Base-by-base conservation (phyloP, 306 rosid species). In the Chamaecrista fasciculata region DNA sequence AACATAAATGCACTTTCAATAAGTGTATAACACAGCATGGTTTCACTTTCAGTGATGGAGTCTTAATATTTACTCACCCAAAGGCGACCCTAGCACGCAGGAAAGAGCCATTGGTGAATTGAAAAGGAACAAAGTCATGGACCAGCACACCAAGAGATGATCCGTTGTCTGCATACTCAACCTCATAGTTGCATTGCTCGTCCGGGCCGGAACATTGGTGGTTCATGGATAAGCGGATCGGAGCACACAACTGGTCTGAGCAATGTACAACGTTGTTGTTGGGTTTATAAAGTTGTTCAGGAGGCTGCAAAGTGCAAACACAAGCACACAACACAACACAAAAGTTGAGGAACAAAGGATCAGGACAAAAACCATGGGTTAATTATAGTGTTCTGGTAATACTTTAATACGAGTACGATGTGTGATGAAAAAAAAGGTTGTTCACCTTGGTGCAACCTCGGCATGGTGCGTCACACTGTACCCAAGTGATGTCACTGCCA, bases 401-500 rank as follows among this genome's bases (percentile, higher is more conserved):
- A 25, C 18, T 66, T 12, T 16, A 62, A 25, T 44, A 46, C 51
- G n/a, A n/a, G n/a, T n/a, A n/a, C n/a, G 29, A n/a, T 14, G 77
- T 19, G 24, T 0, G 39, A 37, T 20, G 11, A 47, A 40, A 68
- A 31, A 31, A 7, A n/a, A n/a, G n/a, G n/a, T n/a, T n/a, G 62
- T 24, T 52, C 19, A 88, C 96, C 82, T 23, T 46, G 4, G 93
- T 86, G 84, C 96, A 93, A 20, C 88, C 80, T 5, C 61, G 64
- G 65, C 98, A 93, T 4, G 93, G 91, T 57, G 91, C 94, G 53
- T 92, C 96, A 56, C 97, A 93, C 53, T 90, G 91, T 56, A 93
- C 85, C 97, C 97, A 93, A 36, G 91, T 88, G 71, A 93, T 79
- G 67, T 90, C 97, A 86, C 98, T 93, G 14, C 98, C 98, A 1